Base-by-base conservation (phyloP, 1,284 basidiomycete genomes). In the Marasmius sp. region DNA sequence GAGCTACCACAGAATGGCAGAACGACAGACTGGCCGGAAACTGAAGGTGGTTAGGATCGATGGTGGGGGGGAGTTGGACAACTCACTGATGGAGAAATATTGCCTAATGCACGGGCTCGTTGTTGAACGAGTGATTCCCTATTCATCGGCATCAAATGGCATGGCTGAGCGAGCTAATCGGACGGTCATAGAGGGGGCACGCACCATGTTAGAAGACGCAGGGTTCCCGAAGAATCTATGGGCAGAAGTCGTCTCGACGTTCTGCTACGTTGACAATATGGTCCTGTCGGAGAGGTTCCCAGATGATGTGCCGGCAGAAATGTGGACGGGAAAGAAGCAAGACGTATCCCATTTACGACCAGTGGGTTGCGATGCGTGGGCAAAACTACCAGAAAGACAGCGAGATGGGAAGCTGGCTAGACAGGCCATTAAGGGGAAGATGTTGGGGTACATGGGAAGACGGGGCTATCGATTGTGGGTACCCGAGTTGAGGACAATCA, bases 121-220 rank as follows among this genome's bases (percentile, higher is more conserved):
- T 9, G 16, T 41, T 16, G 16, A 41, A 16, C 9, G 60, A 58
- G 18, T 37, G 38, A n/a, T 53, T 12, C 16, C 60, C 9, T 41
- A 61, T 50, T 61, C 60, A n/a, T 61, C 60, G 11, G 16, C 54
- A 33, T 20, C 50, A 8, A 61, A 61, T 52, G 60, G 60, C 2
- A 18, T 61, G 9, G 60, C 60, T 27, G 56, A 61, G 43, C 33
- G 60, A 3, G 54, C 60, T 20, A 61, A 57, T 52, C 12, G 60
- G 20, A 34, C 33, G 2, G 20, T 45, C 12, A 57, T 22, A 14
- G 60, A 38, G 27, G 45, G 12, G n/a, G 36, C 27, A 3, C 14
- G 60, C 18, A 41, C 48, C 14, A n/a, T 58, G 6, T 22, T 61
- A 6, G 14, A 37, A 12, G 50, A 52, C 6, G 3, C 58, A 2